phyloP scores from a whole-genome alignment of 1,284 basidiomycete genomes.

The Phylloporus sp. region DNA sequence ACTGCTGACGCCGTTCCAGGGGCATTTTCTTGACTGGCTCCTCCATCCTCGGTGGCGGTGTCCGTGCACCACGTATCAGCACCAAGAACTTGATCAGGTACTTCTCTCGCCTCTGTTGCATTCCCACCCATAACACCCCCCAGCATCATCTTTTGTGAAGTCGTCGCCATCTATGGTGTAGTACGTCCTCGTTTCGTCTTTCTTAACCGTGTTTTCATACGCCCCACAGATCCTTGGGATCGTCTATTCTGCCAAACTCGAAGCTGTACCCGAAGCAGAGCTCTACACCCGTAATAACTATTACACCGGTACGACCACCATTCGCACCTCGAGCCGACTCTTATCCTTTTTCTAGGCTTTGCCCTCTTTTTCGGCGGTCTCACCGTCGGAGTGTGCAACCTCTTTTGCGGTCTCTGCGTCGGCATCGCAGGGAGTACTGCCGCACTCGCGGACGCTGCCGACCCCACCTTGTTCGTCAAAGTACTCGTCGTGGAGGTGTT shows the following conservation, averaged over 20 bases:
- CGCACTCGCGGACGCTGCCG: conserved; percentile 90
- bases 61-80: conserved; percentile 91
- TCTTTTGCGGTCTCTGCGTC: conserved; percentile 92
- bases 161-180: conserved; percentile 95
- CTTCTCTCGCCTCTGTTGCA: neutral
- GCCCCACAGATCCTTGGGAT: conserved; percentile 85
- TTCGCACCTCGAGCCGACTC: neutral
- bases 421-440: conserved; percentile 93
- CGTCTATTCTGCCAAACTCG: conserved; percentile 87
- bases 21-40: conserved; percentile 97
- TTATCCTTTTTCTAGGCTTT: conserved; percentile 63
- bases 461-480: conserved; percentile 92
- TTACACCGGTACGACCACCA: conserved; percentile 73
- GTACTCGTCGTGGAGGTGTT: conserved; percentile 95
- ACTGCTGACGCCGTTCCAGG: conserved; percentile 57
- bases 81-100: conserved; percentile 99
- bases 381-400: conserved; percentile 89
- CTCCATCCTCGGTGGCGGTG: conserved; percentile 95
- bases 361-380: conserved; percentile 95
- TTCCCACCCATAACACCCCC: neutral
- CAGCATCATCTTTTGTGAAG: conserved; percentile 99
- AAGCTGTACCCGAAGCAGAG: conserved; percentile 62
- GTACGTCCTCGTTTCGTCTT: conserved; percentile 53
- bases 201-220: neutral
- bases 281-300: conserved; percentile 88